Evolutionary conservation across 768 basidiomycete genomes (phyloP), one percentile per base, ranked within the genome.

Genomic region (Suillus bovinus): DNA sequence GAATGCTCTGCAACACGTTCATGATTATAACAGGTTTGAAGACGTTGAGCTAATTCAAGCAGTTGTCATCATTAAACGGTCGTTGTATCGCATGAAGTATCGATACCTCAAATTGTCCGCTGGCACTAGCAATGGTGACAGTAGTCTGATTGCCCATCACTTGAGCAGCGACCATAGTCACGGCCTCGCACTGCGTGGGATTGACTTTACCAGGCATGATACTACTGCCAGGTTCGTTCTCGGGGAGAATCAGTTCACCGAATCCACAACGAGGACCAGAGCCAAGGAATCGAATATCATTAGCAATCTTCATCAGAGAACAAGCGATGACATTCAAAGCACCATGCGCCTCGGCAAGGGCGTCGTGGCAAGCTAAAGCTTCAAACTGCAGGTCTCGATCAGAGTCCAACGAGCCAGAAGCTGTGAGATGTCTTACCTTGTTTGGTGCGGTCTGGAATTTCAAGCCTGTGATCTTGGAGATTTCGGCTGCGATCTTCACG

Each of bases 151-250:
- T 99, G 47, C 97, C 97, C 78, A 99, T 96, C 4, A 99, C 96
- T 76, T 99, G 97, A 0, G 96, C 95, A 41, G 94, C 93, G 27
- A 99, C 94, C 97, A 99, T 99, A 13, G 97, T 99, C 64, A 99
- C 76, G 6, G 97, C 97, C 78, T 99, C 97, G 69, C 97, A 99
- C 74, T 99, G 97, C 5, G 97, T 99, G 14, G 97, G 97, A 79
- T 99, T 99, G 64, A 99, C 97, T 80, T 99, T 99, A 64, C 97
- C 97, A 5, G 96, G 97, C 97, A 99, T 99, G 78, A 99, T 99
- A 61, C 94, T 96, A 71, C 94, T 96, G 54, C 97, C 97, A 47
- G 97, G 97, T 78, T 99, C 97, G 76, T 99, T 99, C 79, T 99
- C 97, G 11, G 97, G 97, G 57, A 99, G 79, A 69, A 84, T 88